A percentile compares a stretch with the other conserved stretches of the same genome.
These are phyloP conservation scores for Phragmites australis DNA, from an alignment of 176 grass and related monocot species.

Conservation along the genomic window DNA sequence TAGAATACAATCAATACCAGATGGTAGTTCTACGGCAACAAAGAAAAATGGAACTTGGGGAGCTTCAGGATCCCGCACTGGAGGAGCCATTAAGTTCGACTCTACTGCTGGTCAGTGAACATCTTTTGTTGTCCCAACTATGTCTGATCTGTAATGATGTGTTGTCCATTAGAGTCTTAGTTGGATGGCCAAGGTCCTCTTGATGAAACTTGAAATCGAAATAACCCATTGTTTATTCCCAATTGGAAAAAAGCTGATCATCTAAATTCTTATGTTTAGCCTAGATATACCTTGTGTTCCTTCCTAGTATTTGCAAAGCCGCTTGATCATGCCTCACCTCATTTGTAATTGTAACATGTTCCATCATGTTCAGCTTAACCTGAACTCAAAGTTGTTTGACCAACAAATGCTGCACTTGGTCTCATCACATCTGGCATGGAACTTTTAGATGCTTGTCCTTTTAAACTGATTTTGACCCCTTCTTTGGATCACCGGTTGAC, in stretches of 20 bases:
- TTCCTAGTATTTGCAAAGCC: neutral
- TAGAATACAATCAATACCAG: slow-evolving; percentile 91
- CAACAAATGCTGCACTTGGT: neutral
- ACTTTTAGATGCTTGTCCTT: neutral
- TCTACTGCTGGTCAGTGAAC: slow-evolving; percentile 65
- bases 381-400: neutral
- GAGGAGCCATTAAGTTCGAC: slow-evolving; percentile 70
- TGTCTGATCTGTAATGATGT: neutral
- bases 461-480: neutral
- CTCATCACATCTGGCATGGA: neutral
- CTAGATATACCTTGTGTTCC: neutral
- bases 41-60: slow-evolving; percentile 80
- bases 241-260: neutral
- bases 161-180: neutral
- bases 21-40: slow-evolving; percentile 65
- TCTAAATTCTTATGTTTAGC: neutral
- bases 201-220: neutral
- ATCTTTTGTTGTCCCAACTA: neutral
- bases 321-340: neutral
- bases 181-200: neutral
- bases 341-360: slow-evolving; percentile 9
- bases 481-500: neutral
- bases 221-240: neutral
- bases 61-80: slow-evolving; percentile 71
- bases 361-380: neutral